These are phyloP conservation scores for Cryptococcus depauperatus DNA, from an alignment of 1,284 basidiomycete genomes.

Conservation along the genomic window DNA sequence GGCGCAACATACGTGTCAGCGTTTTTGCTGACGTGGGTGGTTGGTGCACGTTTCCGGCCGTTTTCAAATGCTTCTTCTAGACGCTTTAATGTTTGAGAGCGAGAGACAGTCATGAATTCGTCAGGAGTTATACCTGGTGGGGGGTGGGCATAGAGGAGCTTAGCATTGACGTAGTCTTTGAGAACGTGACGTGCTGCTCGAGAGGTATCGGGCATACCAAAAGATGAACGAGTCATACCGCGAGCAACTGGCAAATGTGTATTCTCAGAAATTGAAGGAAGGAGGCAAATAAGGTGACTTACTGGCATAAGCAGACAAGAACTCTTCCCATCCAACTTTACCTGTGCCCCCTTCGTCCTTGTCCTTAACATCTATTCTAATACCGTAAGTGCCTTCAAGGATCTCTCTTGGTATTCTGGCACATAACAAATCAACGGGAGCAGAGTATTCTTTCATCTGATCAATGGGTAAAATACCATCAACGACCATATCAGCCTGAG, in stretches of 20 bases:
- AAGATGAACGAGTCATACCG: conserved; percentile 85
- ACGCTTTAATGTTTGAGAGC: conserved; percentile 56
- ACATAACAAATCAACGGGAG: conserved; percentile 71
- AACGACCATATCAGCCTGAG: conserved; percentile 89
- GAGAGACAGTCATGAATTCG: conserved; percentile 69
- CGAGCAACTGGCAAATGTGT: conserved; percentile 60
- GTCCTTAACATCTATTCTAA: conserved; percentile 61
- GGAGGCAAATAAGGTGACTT: conserved; percentile 46
- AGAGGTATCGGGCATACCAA: conserved; percentile 96
- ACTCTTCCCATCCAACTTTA: conserved; percentile 66
- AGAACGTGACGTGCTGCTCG: conserved; percentile 85
- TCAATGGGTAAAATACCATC: conserved; percentile 98
- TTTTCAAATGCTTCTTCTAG: conserved; percentile 46
- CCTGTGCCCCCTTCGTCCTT: conserved; percentile 82
- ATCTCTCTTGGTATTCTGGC: conserved; percentile 74
- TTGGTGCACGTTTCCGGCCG: conserved; percentile 71
- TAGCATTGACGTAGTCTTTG: conserved; percentile 96
- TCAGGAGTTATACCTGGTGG: conserved; percentile 64
- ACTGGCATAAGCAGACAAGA: conserved; percentile 87
- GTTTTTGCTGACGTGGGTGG: conserved; percentile 69
- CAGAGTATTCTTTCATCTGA: conserved; percentile 91
- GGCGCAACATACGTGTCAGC: conserved; percentile 67
- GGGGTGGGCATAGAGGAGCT: conserved; percentile 78
- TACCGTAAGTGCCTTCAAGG: conserved; percentile 83
- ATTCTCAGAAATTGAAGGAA: background rate